Evolutionary conservation across 2,329 filamentous ascomycete species (phyloP), one percentile per base, ranked within the genome.

Genomic region (Madurella fahalii): DNA sequence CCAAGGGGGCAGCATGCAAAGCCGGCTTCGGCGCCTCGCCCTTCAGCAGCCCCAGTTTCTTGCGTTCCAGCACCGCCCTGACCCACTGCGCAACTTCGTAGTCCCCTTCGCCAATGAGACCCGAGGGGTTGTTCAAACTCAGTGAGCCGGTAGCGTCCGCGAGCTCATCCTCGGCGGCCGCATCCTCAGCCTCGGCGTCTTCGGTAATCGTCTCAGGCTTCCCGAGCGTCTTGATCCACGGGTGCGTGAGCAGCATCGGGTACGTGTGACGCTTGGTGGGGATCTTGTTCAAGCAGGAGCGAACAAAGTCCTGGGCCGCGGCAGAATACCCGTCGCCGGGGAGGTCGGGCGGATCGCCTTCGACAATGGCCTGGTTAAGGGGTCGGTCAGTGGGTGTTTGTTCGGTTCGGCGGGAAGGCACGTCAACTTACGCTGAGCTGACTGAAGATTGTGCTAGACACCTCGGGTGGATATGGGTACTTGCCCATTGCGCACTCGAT

Each of bases 391-490:
- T 62, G 50, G 61, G 46, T 39, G 43, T 42, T 39, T 37, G 49
- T 40, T 7, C 8, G 25, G 7, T 16, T 20, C 20, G 11, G 41
- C 11, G 3, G 12, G 37, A 16, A 31, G 30, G 45, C 61, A 15
- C 59, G 54, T 53, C 30, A 20, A 84, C 92, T 85, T 80, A 97
- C 94, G 65, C 88, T 95, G 34, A 99, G 78, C 69, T 99, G 94
- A 66, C 90, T 95, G 77, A 99, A 97, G 63, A 99, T 99, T 67
- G 96, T 97, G 69, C 93, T 94, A 62, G 95, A 97, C 1, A 95
- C 94, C 71, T 99, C 94, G 0, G 94, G 93, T 4, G 94, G 93
- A 66, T 99, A 99, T 1, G 94, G 94, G 70, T 99, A 99, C 64
- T 86, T 82, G 44, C 94, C 94, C 77, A 95, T 84, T 20, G 93